These are phyloP conservation scores for Salix dunnii DNA, from an alignment of 345 rosid genomes.

Conservation along the genomic window DNA sequence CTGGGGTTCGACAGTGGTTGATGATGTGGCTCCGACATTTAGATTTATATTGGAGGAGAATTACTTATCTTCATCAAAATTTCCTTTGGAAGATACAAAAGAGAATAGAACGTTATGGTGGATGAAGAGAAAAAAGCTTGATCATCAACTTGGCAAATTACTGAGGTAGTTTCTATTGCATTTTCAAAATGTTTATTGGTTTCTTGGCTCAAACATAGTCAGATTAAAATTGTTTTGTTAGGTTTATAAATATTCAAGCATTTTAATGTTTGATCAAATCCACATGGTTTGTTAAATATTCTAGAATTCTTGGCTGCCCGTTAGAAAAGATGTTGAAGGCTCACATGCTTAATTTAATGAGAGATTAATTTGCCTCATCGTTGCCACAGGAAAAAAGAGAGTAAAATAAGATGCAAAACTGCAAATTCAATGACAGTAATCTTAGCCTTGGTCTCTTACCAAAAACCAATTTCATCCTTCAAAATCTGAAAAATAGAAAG, in stretches of 20 bases:
- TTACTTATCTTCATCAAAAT: constrained; percentile 48
- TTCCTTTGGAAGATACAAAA: constrained; percentile 52
- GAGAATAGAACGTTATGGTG: constrained; percentile 66
- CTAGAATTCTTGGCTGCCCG: too few relatives aligned
- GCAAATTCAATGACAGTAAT: not conserved
- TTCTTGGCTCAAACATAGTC: not conserved
- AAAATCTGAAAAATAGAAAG: not conserved
- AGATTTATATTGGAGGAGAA: constrained; percentile 73
- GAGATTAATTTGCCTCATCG: too few relatives aligned
- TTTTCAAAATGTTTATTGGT: not conserved
- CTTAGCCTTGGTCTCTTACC: not conserved
- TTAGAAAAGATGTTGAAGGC: too few relatives aligned
- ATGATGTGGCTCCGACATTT: constrained; percentile 75
- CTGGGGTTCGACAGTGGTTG: constrained; percentile 66
- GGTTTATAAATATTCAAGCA: too few relatives aligned
- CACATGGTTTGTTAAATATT: too few relatives aligned
- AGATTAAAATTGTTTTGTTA: too few relatives aligned
- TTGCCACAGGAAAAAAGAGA: not conserved
- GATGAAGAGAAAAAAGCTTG: constrained; percentile 71
- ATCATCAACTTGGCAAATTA: constrained; percentile 59
- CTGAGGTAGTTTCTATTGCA: constrained; percentile 43
- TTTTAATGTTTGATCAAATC: too few relatives aligned
- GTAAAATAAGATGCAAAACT: not conserved
- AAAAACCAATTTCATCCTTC: not conserved
- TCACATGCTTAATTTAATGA: too few relatives aligned